These are phyloP conservation scores for Erodium chrysanthum DNA, from an alignment of 441 rosid species.

Conservation along the genomic window DNA sequence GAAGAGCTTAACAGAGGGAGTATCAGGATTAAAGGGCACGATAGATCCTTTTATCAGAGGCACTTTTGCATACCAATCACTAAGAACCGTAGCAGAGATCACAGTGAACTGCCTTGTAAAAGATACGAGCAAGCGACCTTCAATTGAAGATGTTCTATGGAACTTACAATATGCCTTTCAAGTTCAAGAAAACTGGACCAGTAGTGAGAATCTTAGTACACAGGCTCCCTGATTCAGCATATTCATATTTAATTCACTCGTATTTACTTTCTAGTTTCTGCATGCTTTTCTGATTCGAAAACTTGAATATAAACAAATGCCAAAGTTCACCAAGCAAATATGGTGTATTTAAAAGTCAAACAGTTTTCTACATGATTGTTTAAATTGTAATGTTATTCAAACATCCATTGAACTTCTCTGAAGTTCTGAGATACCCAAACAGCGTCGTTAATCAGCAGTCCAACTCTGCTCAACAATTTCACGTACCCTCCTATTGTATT, in stretches of 20 bases:
- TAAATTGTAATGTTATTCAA: background rate
- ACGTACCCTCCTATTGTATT: constrained; percentile 40
- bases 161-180: constrained; percentile 1
- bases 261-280: background rate
- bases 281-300: background rate
- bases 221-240: constrained; percentile 4
- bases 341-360: background rate
- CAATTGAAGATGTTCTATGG: background rate
- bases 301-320: background rate
- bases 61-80: constrained; percentile 59
- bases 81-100: constrained; percentile 55
- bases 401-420: background rate
- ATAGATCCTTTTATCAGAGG: constrained; percentile 57
- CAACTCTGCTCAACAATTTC: constrained; percentile 49
- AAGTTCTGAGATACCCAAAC: background rate
- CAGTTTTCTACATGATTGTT: background rate
- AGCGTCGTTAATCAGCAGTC: constrained; percentile 31
- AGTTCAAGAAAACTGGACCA: constrained; percentile 52
- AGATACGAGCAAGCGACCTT: constrained; percentile 24
- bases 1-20: constrained; percentile 46
- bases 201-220: constrained; percentile 54
- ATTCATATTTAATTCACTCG: background rate
- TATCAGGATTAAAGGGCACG: constrained; percentile 32
- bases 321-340: background rate
- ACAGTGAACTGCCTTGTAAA: constrained; percentile 54